phyloP scores from a whole-genome alignment of 129 eudicot species.

The Erigeron canadensis region DNA sequence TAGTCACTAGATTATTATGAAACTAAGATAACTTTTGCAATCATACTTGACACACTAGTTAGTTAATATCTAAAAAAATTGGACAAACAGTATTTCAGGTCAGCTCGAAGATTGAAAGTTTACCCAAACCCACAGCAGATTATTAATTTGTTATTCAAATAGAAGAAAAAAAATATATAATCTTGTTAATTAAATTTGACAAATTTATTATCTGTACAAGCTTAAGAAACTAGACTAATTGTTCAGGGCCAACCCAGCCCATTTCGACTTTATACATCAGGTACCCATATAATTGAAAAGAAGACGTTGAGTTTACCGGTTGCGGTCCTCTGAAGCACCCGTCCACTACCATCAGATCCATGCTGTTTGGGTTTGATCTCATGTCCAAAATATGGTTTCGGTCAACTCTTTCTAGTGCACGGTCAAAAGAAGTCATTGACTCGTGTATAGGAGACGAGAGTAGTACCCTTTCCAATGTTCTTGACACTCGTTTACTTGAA shows the following conservation, averaged over 20 bases:
- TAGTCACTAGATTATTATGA: not conserved
- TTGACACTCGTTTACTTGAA: constrained; percentile 32
- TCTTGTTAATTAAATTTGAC: too few relatives aligned
- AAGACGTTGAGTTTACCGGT: constrained; percentile 12
- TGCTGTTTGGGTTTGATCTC: constrained; percentile 7
- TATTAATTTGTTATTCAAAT: too few relatives aligned
- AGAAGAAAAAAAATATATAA: too few relatives aligned
- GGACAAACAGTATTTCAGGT: not conserved
- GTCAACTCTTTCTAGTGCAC: constrained; percentile 17
- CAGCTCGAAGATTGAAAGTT: too few relatives aligned
- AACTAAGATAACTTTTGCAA: not conserved
- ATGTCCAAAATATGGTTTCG: constrained; percentile 5
- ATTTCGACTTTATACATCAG: not conserved
- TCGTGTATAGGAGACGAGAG: constrained; percentile 44
- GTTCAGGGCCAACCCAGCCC: not conserved
- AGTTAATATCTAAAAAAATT: not conserved
- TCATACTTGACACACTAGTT: not conserved
- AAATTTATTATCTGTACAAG: too few relatives aligned
- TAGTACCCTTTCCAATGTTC: constrained; percentile 50
- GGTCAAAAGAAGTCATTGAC: constrained; percentile 26
- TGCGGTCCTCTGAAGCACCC: constrained; percentile 13
- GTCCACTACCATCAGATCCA: constrained; percentile 2
- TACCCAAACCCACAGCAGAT: too few relatives aligned
- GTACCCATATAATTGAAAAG: not conserved
- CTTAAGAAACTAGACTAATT: not conserved